Percentiles rank a stretch among this genome's conserved stretches.
Conservation (phyloP, 176 grass and related monocot genomes). For the Saccharum officinarum region DNA sequence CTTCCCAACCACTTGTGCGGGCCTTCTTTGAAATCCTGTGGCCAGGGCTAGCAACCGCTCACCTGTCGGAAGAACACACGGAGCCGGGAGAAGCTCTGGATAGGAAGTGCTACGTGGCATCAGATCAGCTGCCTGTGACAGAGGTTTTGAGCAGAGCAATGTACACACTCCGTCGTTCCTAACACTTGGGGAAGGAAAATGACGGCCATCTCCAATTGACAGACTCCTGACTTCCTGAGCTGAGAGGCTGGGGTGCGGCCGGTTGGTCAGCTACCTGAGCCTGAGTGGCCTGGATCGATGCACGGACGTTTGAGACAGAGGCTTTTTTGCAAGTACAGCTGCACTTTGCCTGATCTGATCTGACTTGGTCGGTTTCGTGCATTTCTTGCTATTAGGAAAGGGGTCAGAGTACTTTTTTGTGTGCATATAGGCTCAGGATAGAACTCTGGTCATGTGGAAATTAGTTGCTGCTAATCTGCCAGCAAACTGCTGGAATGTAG, state of each 20-base stretch:
- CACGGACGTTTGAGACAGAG: neutral
- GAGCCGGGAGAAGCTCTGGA: too few relatives aligned
- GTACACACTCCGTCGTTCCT: neutral
- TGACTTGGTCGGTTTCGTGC: neutral
- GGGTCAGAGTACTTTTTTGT: neutral
- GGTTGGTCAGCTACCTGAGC: constrained; percentile 17
- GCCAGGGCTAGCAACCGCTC: neutral
- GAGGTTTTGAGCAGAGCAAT: neutral
- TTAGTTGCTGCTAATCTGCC: neutral
- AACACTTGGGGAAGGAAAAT: neutral
- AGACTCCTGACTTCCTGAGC: neutral
- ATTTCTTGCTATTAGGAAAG: neutral
- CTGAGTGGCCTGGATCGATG: neutral
- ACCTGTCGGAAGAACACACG: neutral
- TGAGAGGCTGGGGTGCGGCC: neutral
- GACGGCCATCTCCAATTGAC: neutral
- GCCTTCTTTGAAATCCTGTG: neutral
- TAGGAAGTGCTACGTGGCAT: neutral
- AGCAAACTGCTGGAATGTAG: neutral
- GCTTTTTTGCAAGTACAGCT: neutral
- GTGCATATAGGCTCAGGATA: too few relatives aligned
- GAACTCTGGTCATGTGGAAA: neutral
- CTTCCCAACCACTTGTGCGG: neutral
- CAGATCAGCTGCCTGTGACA: neutral
- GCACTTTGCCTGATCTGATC: neutral